These are phyloP conservation scores for Teunomyces barrocoloradensis DNA, from an alignment of 805 yeast species.

Conservation along the genomic window DNA sequence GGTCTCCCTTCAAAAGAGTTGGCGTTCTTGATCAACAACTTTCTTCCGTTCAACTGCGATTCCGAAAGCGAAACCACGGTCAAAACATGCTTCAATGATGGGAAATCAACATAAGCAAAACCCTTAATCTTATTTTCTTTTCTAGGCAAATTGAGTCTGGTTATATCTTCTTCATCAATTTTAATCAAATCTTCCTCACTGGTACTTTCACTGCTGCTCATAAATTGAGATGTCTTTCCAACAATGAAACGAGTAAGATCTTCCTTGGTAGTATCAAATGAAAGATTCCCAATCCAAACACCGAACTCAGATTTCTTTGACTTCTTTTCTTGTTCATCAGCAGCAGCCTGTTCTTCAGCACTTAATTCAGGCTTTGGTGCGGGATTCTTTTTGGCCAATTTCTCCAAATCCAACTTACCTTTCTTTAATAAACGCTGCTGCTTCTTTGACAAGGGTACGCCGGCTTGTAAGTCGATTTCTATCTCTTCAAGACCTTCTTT, in stretches of 20 bases:
- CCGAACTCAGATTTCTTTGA: slow-evolving; percentile 56
- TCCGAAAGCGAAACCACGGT: slow-evolving; percentile 71
- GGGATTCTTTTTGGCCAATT: slow-evolving; percentile 42
- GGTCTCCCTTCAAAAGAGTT: slow-evolving; percentile 88
- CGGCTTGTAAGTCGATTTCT: slow-evolving; percentile 64
- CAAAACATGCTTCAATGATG: slow-evolving; percentile 54
- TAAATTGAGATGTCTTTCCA: slow-evolving; percentile 49
- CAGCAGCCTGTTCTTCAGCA: slow-evolving; percentile 27
- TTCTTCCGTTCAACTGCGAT: slow-evolving; percentile 74
- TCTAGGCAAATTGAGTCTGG: slow-evolving; percentile 80
- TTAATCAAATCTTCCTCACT: slow-evolving; percentile 23
- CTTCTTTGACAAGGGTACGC: slow-evolving; percentile 86
- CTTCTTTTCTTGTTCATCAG: slow-evolving; percentile 26
- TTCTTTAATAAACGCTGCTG: slow-evolving; percentile 66
- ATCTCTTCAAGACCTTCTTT: slow-evolving; percentile 58
- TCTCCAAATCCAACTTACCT: slow-evolving; percentile 68
- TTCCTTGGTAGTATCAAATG: slow-evolving; percentile 78
- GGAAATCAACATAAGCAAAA: slow-evolving; percentile 87
- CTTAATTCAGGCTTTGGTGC: slow-evolving; percentile 37
- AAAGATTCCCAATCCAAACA: slow-evolving; percentile 92
- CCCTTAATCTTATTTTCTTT: slow-evolving; percentile 71
- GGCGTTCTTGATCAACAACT: slow-evolving; percentile 78
- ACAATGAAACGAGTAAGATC: slow-evolving; percentile 65
- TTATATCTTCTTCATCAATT: slow-evolving; percentile 57
- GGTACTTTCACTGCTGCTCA: slow-evolving; percentile 13